These are phyloP conservation scores for Trichophyton benhamiae DNA, from an alignment of 2,329 filamentous ascomycete genomes.

Conservation along the genomic window DNA sequence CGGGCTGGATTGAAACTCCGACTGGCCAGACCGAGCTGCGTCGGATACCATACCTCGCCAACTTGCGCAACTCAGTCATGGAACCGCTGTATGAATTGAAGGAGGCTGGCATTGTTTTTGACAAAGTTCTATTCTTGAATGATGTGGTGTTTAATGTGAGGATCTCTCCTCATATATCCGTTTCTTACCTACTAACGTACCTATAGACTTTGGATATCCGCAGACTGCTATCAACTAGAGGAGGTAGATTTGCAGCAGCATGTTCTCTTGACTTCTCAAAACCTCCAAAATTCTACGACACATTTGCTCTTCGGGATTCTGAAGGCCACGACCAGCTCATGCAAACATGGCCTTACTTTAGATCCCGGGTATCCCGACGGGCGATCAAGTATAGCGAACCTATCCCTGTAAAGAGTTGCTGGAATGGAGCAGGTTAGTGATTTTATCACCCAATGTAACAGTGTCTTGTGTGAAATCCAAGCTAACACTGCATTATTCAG, in stretches of 20 bases:
- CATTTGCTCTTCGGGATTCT: slow-evolving; percentile 57
- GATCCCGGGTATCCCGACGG: slow-evolving; percentile 10
- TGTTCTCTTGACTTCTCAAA: slow-evolving; percentile 60
- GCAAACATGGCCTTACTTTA: slow-evolving; percentile 51
- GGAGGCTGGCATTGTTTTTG: slow-evolving; percentile 35
- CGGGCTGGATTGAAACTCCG: slow-evolving; percentile 54
- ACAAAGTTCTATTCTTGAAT: slow-evolving; percentile 48
- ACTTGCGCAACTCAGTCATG: slow-evolving; percentile 52
- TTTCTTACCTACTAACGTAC: slow-evolving; percentile 10
- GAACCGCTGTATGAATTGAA: slow-evolving; percentile 43
- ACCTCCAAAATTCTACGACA: slow-evolving; percentile 59
- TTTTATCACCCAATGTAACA: slow-evolving; percentile 8
- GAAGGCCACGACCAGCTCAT: slow-evolving; percentile 52
- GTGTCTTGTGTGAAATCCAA: not conserved
- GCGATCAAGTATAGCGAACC: slow-evolving; percentile 9
- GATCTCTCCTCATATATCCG: not conserved
- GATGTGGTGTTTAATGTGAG: slow-evolving; percentile 35
- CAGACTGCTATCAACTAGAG: slow-evolving; percentile 47
- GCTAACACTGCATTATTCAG: not conserved
- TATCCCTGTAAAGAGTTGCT: slow-evolving; percentile 12
- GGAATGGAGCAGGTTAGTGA: slow-evolving; percentile 11
- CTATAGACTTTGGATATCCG: slow-evolving; percentile 42
- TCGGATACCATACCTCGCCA: slow-evolving; percentile 57
- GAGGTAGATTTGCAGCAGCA: slow-evolving; percentile 50
- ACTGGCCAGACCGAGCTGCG: slow-evolving; percentile 44